Base-by-base conservation (phyloP, 148 eudicot species). In the Rhododendron vialii region DNA sequence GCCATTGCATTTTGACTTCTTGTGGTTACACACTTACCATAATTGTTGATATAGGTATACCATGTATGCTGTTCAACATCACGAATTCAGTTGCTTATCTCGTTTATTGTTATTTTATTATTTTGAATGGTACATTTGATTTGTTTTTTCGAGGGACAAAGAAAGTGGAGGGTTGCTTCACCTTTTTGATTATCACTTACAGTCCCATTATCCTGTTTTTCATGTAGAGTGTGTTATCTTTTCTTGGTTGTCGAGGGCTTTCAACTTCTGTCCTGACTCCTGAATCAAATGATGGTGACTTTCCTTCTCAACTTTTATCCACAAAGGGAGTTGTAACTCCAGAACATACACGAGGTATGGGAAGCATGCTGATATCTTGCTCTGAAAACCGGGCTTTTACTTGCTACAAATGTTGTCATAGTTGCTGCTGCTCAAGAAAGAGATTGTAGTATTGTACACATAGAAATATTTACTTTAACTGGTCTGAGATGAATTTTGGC, bases 211-310 rank as follows among this genome's bases (percentile, higher is more conserved):
- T 84, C 41, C 73, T 43, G 36, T 26, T 83, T 82, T 81, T 4
- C 36, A 69, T 91, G 90, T 69, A 89, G 88, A 82, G 51, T 14
- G 81, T 20, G 78, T 43, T 87, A 80, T 74, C 84, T 86, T 82
- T 86, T 48, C 85, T 87, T 88, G 90, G 91, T 48, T 86, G 83
- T 86, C 89, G 93, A 86, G 83, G 91, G 89, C 71, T 91, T 87
- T 95, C 94, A 71, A 93, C 98, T 26, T 88, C 94, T 14, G 89
- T 92, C 41, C 63, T 89, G 89, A 92, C 98, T 76, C 93, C 96
- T 80, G 91, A 89, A 81, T 92, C 96, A 73, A 89, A 91, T 88
- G 94, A 93, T 61, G 89, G 88, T 57, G 90, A 83, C 88, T 89
- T 96, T 83, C 99, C 97, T 28, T 86, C 96, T 69, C 91, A 95